Base-by-base conservation (phyloP, 1,284 basidiomycete genomes). In the Coniophora puteana region DNA sequence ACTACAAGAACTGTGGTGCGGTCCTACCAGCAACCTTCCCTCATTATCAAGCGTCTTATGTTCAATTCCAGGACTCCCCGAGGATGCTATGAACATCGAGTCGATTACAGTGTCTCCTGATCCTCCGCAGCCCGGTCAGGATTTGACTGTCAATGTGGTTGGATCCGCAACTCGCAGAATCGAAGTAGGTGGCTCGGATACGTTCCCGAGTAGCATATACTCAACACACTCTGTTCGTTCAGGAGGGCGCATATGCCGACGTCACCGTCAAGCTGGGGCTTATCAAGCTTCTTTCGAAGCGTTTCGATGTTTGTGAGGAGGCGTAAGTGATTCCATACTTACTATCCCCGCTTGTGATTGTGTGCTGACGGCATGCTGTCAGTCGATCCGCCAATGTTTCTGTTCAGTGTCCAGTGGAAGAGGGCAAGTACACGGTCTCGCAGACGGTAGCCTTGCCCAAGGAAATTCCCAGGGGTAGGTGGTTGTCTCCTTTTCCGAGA, bases 191-290 rank as follows among this genome's bases (percentile, higher is more conserved):
- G n/a, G n/a, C 21, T 30, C 13, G 11, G 17, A n/a, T 1, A 25
- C 17, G 32, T 22, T 10, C 8, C 18, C 24, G 18, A 14, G 31
- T 41, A 12, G 14, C 28, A n/a, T n/a, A n/a, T n/a, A n/a, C n/a
- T n/a, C 34, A 35, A 20, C 14, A 18, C 36, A 54, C 6, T 11
- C 8, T n/a, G 12, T 23, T 35, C 3, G 17, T n/a, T n/a, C 47
- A 95, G 92, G 84, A 93, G 8, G 93, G 93, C n/a, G 88, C 93
- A 23, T 88, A 80, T 54, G 93, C 86, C 8, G 80, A 93, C 51
- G 91, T 96, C 3, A 67, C 68, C 1, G 93, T 96, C 46, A 96
- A 95, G 64, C 72, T 96, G 28, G 93, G 93, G 22, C 66, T 88
- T 13, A 80, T 96, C 62, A 93, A 91, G 69, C 60, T 96, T 8